Percentiles rank a stretch among this genome's conserved stretches.
phyloP scores from a whole-genome alignment of 1,284 basidiomycete species.

The Microbotryum silenes-acaulis region DNA sequence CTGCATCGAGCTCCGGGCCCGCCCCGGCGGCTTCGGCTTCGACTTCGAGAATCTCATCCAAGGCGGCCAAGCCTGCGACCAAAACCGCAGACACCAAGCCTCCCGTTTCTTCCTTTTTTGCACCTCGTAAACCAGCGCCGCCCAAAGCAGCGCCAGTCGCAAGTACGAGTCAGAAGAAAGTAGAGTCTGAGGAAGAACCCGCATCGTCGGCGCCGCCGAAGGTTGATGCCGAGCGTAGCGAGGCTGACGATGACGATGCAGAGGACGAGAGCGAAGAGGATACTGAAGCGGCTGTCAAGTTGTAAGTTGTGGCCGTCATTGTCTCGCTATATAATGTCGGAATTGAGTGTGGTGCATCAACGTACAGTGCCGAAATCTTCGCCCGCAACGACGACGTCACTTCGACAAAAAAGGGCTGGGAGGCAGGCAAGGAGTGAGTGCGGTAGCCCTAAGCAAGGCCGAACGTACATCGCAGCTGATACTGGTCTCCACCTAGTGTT shows the following conservation, averaged over 20 bases:
- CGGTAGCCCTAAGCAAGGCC: background rate
- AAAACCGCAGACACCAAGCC: slow-evolving; percentile 6
- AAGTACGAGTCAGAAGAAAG: background rate
- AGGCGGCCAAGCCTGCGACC: slow-evolving; percentile 2
- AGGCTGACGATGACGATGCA: slow-evolving; percentile 41
- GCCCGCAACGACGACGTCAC: slow-evolving; percentile 46
- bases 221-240: slow-evolving; percentile 25
- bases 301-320: slow-evolving; percentile 29
- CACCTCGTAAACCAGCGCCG: slow-evolving; percentile 9
- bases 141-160: background rate
- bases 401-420: slow-evolving; percentile 55
- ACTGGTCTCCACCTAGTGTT: slow-evolving; percentile 51
- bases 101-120: slow-evolving; percentile 17
- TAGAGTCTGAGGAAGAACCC: background rate
- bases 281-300: slow-evolving; percentile 39
- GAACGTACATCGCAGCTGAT: background rate
- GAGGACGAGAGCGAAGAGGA: slow-evolving; percentile 44
- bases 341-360: slow-evolving; percentile 9
- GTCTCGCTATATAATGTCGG: background rate
- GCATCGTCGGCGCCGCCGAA: slow-evolving; percentile 11
- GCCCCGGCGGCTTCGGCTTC: slow-evolving; percentile 4
- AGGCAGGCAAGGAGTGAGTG: slow-evolving; percentile 69
- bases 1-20: background rate
- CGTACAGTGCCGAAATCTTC: slow-evolving; percentile 58
- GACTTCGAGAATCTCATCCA: slow-evolving; percentile 12